A percentile compares a stretch with the other conserved stretches of the same genome.
These are phyloP conservation scores for Paraurostyla sp. DNA, from an alignment of 73 alveolate genomes.

Conservation along the genomic window DNA sequence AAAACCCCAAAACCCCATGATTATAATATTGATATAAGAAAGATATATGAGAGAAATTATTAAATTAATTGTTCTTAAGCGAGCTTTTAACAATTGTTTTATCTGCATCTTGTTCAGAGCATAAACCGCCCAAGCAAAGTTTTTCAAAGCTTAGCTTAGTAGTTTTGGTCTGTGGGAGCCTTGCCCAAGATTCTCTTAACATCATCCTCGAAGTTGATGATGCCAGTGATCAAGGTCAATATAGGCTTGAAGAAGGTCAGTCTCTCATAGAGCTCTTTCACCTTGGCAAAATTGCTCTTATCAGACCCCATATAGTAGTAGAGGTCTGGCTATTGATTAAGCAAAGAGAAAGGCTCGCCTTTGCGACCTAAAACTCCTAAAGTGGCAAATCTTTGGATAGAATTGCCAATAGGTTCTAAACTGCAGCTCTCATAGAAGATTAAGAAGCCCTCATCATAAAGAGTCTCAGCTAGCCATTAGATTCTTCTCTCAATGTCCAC, in stretches of 20 bases:
- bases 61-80: no score
- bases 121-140: no score
- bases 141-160: no score
- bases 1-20: no score
- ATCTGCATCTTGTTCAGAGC: no score
- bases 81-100: no score
- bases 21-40: no score
- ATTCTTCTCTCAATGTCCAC: constrained; percentile 67
- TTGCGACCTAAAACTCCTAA: background rate
- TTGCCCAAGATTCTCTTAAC: constrained; percentile 45
- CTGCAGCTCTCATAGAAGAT: constrained; percentile 86
- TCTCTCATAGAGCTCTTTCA: constrained; percentile 58
- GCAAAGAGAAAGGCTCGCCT: background rate
- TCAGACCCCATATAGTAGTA: background rate
- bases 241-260: constrained; percentile 60
- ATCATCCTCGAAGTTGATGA: constrained; percentile 50
- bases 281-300: background rate
- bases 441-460: constrained; percentile 85
- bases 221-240: constrained; percentile 33
- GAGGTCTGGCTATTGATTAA: constrained; percentile 2
- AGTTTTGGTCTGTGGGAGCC: no score
- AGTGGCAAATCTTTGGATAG: constrained; percentile 63
- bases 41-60: no score
- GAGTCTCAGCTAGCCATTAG: constrained; percentile 87
- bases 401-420: constrained; percentile 82